These are phyloP conservation scores for Tuber microsphaerosporum DNA, from an alignment of 495 filamentous ascomycete species.

Conservation along the genomic window DNA sequence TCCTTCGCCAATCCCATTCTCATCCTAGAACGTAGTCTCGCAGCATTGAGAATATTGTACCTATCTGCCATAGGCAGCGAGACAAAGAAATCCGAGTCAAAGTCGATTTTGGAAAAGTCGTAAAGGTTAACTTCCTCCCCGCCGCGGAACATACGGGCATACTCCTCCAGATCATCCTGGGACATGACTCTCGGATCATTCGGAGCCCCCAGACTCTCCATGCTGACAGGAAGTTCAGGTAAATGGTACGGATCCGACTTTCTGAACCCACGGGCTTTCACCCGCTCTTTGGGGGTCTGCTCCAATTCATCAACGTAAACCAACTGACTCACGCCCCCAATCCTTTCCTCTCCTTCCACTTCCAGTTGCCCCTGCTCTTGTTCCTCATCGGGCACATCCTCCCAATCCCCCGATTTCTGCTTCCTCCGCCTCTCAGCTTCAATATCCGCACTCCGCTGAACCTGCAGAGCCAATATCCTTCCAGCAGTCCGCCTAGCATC, in stretches of 20 bases:
- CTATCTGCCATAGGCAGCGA: constrained; percentile 83
- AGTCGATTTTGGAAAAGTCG: constrained; percentile 97
- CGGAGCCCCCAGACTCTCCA: constrained; percentile 67
- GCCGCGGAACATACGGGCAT: constrained; percentile 80
- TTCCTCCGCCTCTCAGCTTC: constrained; percentile 58
- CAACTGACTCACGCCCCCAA: constrained; percentile 51
- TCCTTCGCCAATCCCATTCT: constrained; percentile 96
- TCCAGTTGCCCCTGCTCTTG: constrained; percentile 29
- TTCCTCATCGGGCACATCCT: constrained; percentile 6
- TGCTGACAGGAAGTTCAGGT: constrained; percentile 61
- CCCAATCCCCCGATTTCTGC: constrained; percentile 42
- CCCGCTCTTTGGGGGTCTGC: constrained; percentile 70
- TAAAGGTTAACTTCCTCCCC: constrained; percentile 97
- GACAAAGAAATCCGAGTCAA: constrained; percentile 84
- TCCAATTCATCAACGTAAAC: constrained; percentile 84
- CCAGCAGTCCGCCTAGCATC: constrained; percentile 88
- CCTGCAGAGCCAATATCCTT: constrained; percentile 81
- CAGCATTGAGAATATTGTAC: constrained; percentile 95
- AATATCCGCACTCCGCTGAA: constrained; percentile 80
- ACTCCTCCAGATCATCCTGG: constrained; percentile 83
- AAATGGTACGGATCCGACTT: constrained; percentile 93
- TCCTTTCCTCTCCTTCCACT: constrained; percentile 56
- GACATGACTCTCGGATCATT: constrained; percentile 94
- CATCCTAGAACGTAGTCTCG: constrained; percentile 72
- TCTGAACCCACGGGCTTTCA: constrained; percentile 63